A percentile compares a stretch with the other conserved stretches of the same genome.
Evolutionary conservation across 352 stramenopile species (phyloP).

Genomic region (Thraustochytrium sp.): DNA sequence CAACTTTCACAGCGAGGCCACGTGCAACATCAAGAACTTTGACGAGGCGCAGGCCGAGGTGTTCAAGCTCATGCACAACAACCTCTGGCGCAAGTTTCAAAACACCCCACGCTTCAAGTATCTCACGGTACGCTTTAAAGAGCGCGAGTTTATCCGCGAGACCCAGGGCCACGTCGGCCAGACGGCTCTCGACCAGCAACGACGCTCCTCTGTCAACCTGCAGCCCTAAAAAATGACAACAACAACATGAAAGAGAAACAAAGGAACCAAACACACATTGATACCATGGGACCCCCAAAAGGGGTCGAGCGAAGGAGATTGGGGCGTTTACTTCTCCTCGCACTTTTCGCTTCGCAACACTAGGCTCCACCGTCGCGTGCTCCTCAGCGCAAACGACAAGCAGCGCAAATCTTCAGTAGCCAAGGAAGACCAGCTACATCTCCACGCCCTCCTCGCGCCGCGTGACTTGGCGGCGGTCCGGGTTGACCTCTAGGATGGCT

Average conservation of each 20-base stretch:
- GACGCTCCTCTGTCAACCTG: background rate
- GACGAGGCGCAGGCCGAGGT: slow-evolving; percentile 20
- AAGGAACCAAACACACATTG: too few species aligned
- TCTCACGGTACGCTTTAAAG: background rate
- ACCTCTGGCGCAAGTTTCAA: slow-evolving; percentile 34
- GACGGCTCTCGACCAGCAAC: background rate
- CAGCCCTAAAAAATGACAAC: too few species aligned
- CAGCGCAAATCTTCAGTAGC: too few species aligned
- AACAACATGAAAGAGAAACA: too few species aligned
- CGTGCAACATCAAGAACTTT: background rate
- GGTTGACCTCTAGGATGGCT: background rate
- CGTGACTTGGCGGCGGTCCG: background rate
- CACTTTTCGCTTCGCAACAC: too few species aligned
- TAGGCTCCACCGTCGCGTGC: too few species aligned
- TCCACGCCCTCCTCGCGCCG: background rate
- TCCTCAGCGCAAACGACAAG: too few species aligned
- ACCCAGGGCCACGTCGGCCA: slow-evolving; percentile 33
- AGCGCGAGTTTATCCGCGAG: slow-evolving; percentile 24
- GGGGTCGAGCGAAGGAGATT: too few species aligned
- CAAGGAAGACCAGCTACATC: too few species aligned
- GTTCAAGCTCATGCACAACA: slow-evolving; percentile 26
- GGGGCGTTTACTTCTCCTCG: too few species aligned
- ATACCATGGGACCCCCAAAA: too few species aligned
- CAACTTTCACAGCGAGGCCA: slow-evolving; percentile 3
- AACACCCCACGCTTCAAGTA: slow-evolving; percentile 7